Evolutionary conservation across 2,329 filamentous ascomycete species (phyloP).

Genomic region (Talaromyces marneffei): DNA sequence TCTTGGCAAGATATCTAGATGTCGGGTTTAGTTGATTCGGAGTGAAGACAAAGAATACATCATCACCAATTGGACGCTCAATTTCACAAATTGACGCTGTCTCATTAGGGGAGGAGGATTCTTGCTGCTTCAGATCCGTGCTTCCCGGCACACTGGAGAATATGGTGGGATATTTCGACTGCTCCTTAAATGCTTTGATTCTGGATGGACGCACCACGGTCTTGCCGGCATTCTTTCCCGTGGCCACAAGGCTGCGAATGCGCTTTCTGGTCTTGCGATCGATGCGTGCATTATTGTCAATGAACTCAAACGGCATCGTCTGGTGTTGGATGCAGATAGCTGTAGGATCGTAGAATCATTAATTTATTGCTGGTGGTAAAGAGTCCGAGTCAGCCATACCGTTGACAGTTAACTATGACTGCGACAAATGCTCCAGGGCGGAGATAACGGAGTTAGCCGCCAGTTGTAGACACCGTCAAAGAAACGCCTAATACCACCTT

Average conservation of each 20-base stretch:
- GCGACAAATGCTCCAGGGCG: too few species aligned
- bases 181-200: constrained; percentile 5
- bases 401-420: too few species aligned
- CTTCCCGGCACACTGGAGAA: neutral
- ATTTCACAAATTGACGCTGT: neutral
- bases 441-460: neutral
- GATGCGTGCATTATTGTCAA: constrained; percentile 10
- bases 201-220: constrained; percentile 11
- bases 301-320: constrained; percentile 14
- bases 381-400: neutral
- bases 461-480: neutral
- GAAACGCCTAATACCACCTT: neutral
- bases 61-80: constrained; percentile 9
- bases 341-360: neutral
- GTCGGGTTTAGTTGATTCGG: neutral
- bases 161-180: neutral
- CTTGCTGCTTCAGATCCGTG: neutral
- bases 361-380: neutral
- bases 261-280: constrained; percentile 9
- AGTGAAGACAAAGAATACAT: neutral
- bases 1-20: constrained; percentile 5
- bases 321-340: too few species aligned
- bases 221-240: constrained; percentile 13
- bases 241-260: constrained; percentile 12
- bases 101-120: neutral